phyloP scores from a whole-genome alignment of 768 basidiomycete species.

The Macrolepiota fuliginosa region DNA sequence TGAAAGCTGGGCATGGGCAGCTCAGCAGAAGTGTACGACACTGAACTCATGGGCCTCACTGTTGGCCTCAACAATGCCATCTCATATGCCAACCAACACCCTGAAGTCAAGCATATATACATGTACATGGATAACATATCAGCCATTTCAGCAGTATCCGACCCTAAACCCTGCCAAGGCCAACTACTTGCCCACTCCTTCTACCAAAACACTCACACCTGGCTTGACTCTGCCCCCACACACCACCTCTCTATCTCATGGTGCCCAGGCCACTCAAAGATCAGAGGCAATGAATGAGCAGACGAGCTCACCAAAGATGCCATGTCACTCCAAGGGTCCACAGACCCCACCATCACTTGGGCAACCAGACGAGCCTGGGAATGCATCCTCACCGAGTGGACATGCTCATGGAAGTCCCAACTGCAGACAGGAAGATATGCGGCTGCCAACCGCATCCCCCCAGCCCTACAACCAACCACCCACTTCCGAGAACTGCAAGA shows the following conservation, averaged over 20 bases:
- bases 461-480: not conserved
- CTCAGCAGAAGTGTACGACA: constrained; percentile 25
- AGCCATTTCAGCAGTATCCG: constrained; percentile 17
- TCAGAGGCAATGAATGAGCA: constrained; percentile 21
- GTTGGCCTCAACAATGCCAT: constrained; percentile 15
- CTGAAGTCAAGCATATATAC: constrained; percentile 13
- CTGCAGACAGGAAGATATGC: not conserved
- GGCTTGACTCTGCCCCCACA: constrained; percentile 14
- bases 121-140: constrained; percentile 25
- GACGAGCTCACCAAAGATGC: not conserved
- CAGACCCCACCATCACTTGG: not conserved
- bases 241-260: constrained; percentile 16
- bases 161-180: constrained; percentile 18
- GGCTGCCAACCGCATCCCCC: not conserved
- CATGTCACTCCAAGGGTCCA: not conserved
- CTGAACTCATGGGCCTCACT: constrained; percentile 22
- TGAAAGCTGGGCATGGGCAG: constrained; percentile 21
- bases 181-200: constrained; percentile 19
- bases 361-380: not conserved
- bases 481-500: too few species aligned
- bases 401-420: not conserved
- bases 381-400: not conserved
- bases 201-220: not conserved
- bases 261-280: constrained; percentile 20
- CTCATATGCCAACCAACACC: not conserved